phyloP scores from a whole-genome alignment of 2,329 filamentous ascomycete species.

The Plenodomus lindquistii region DNA sequence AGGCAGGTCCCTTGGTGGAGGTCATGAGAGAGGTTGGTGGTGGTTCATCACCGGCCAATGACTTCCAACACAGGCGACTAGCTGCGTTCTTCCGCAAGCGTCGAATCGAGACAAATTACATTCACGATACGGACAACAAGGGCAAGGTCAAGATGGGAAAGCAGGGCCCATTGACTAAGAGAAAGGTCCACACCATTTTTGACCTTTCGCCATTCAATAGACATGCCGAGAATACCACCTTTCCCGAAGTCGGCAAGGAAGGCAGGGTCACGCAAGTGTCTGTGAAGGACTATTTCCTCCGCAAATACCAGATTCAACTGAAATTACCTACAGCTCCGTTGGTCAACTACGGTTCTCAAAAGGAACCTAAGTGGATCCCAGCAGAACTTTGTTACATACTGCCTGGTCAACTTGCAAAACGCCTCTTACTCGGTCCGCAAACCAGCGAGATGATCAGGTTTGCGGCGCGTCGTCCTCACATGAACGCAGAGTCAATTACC shows the following conservation, averaged over 20 bases:
- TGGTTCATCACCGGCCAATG: slow-evolving; percentile 8
- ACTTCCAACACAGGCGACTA: slow-evolving; percentile 11
- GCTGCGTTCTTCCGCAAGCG: slow-evolving; percentile 44
- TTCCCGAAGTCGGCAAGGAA: slow-evolving; percentile 13
- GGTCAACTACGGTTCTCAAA: slow-evolving; percentile 30
- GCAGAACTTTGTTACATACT: slow-evolving; percentile 37
- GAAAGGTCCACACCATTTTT: slow-evolving; percentile 45
- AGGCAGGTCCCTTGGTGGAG: slow-evolving; percentile 48
- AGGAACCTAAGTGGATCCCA: slow-evolving; percentile 38
- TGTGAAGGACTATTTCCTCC: slow-evolving; percentile 26
- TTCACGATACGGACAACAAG: slow-evolving; percentile 41
- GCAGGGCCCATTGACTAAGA: slow-evolving; percentile 20
- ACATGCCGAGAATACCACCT: slow-evolving; percentile 37
- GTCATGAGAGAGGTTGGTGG: slow-evolving; percentile 29
- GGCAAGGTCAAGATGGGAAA: slow-evolving; percentile 23
- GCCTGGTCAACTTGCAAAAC: slow-evolving; percentile 35
- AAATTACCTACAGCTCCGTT: slow-evolving; percentile 24
- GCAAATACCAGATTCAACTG: slow-evolving; percentile 26
- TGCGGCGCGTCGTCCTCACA: slow-evolving; percentile 32
- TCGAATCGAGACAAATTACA: slow-evolving; percentile 47
- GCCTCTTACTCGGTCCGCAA: slow-evolving; percentile 29
- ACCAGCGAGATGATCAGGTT: slow-evolving; percentile 40
- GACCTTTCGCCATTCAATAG: slow-evolving; percentile 40
- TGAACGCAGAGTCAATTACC: slow-evolving; percentile 37
- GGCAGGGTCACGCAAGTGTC: slow-evolving; percentile 14